Evolutionary conservation across 257 asterid genomes (phyloP), one percentile per base, ranked within the genome.

Genomic region (Penstemon newberryi): DNA sequence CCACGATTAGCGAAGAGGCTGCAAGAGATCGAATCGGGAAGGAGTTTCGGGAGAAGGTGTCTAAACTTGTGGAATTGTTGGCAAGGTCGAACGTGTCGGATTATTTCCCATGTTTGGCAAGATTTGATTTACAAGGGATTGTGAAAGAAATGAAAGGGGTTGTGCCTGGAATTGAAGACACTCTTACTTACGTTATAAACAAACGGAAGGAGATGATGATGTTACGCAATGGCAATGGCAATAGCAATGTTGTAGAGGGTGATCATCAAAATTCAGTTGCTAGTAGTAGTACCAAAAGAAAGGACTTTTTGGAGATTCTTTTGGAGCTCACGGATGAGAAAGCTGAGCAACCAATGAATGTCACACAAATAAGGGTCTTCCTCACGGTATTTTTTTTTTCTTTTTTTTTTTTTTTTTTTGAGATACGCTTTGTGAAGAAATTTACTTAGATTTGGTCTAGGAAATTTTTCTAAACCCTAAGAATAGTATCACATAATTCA

Each of bases 31-130:
- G 37, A 6, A 5, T 42, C 8, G 52, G 33, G 8, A 42, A 9
- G 8, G 66, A 61, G 52, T 61, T 61, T 18, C 53, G 15, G 12
- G 49, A 43, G 10, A 44, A 7, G 52, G 11, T 42, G 8, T 19
- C 12, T 7, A 46, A 61, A 42, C 47, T n/a, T 19, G 53, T 61
- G 4, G 66, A 61, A 41, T 42, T 61, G 36, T 42, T 61, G 66
- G 40, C 10, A 7, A 61, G 7, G 66, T 52, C 53, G 9, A 61
- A 61, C 33, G 39, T 42, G 42, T 61, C 66, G 3, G 66, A 61
- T 61, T 46, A 13, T 18, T 61, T 61, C 36, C 66, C 53, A 0
- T 11, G 4, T 18, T 25, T 61, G 12, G 66, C 66, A 5, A 18
- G 6, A 8, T 25, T 56, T 33, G 33, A 25, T 25, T 25, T 25